Evolutionary conservation across 257 asterid species (phyloP).

Genomic region (Paraleonurus japonicus): DNA sequence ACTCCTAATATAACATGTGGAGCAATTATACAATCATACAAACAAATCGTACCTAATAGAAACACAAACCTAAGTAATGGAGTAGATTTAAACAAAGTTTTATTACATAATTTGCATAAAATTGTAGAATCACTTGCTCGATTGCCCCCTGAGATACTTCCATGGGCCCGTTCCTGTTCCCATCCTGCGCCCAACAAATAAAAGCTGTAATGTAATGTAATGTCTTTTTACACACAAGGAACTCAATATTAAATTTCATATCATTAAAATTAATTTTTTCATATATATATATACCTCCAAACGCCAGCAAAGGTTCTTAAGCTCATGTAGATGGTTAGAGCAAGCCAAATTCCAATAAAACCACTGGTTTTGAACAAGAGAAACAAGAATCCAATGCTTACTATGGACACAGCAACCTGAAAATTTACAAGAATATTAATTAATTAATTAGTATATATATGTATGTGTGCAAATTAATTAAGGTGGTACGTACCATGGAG

Average conservation of each 20-base stretch:
- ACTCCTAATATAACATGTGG: background rate
- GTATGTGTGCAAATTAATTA: background rate
- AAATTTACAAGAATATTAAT: background rate
- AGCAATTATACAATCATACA: no score
- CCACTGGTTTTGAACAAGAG: slow-evolving; percentile 58
- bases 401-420: slow-evolving; percentile 66
- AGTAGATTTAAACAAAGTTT: background rate
- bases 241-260: no score
- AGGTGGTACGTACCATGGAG: slow-evolving; percentile 59
- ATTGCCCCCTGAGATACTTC: background rate
- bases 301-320: slow-evolving; percentile 79
- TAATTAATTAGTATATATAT: background rate
- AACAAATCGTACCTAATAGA: background rate
- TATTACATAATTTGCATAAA: background rate
- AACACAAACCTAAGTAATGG: background rate
- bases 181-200: background rate
- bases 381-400: slow-evolving; percentile 71
- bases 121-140: background rate
- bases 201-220: background rate
- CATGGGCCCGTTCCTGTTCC: background rate
- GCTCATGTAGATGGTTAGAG: slow-evolving; percentile 78
- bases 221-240: no score
- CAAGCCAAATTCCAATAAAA: slow-evolving; percentile 86
- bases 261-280: no score
- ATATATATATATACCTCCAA: slow-evolving; percentile 58